Percentiles rank a stretch among this genome's conserved stretches.
Evolutionary conservation across 2,329 filamentous ascomycete genomes (phyloP).

Genomic region (Pyricularia sp.): DNA sequence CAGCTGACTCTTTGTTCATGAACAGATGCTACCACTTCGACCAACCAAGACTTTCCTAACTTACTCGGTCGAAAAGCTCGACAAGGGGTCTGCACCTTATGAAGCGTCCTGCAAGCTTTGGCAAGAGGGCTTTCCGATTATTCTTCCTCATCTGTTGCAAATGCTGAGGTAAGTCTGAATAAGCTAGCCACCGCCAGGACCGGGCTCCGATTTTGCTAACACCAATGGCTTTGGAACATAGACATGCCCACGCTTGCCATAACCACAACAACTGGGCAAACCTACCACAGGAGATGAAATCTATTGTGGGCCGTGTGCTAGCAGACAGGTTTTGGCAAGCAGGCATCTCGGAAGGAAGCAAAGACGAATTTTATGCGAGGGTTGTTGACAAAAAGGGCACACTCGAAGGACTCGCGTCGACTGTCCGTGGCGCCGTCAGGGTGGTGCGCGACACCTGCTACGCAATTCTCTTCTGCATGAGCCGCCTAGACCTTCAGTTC

Average conservation of each 20-base stretch:
- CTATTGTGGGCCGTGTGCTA: conserved; percentile 71
- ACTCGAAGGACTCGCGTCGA: conserved; percentile 87
- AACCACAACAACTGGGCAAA: conserved; percentile 77
- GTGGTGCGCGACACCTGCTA: conserved; percentile 91
- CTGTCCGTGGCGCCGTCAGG: conserved; percentile 78
- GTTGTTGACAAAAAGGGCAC: conserved; percentile 84
- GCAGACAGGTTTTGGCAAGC: conserved; percentile 98
- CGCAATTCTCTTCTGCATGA: conserved; percentile 90
- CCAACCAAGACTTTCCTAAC: conserved; percentile 88
- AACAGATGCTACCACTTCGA: conserved; percentile 63
- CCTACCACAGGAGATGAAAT: conserved; percentile 64
- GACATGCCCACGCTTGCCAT: conserved; percentile 85
- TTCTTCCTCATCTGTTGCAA: conserved; percentile 79
- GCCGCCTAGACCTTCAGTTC: conserved; percentile 75
- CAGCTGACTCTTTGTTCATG: neutral
- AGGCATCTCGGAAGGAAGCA: conserved; percentile 89
- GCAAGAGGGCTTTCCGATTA: conserved; percentile 70
- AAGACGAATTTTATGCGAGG: conserved; percentile 91
- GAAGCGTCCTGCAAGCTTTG: conserved; percentile 73
- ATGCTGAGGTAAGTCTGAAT: conserved; percentile 53
- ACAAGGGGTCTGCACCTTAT: conserved; percentile 63
- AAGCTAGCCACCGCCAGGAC: neutral
- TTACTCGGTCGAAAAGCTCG: conserved; percentile 82
- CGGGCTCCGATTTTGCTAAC: conserved; percentile 27
- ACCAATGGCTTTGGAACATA: conserved; percentile 34